A percentile compares a stretch with the other conserved stretches of the same genome.
Conservation (phyloP, 108 stramenopile genomes). For the Cylindrotheca fusiformis region DNA sequence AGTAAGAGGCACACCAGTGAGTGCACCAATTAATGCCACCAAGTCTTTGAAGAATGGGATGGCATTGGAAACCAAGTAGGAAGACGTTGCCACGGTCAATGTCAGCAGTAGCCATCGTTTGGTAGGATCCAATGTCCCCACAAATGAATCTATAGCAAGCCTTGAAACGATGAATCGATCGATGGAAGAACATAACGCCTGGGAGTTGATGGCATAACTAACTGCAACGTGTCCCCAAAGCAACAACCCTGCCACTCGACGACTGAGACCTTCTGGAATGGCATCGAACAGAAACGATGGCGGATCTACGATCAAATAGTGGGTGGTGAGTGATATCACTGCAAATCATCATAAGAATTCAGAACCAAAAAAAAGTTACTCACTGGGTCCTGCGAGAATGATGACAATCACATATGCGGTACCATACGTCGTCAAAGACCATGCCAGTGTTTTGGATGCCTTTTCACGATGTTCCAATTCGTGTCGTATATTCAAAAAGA, state of each 20-base stretch:
- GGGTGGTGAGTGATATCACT: not conserved
- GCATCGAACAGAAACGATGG: slow-evolving; percentile 70
- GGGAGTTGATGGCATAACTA: slow-evolving; percentile 65
- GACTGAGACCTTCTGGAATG: slow-evolving; percentile 39
- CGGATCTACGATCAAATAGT: slow-evolving; percentile 24
- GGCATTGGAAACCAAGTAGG: slow-evolving; percentile 59
- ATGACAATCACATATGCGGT: slow-evolving; percentile 44
- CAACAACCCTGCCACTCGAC: slow-evolving; percentile 48
- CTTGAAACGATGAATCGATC: slow-evolving; percentile 21
- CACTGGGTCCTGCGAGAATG: slow-evolving; percentile 45
- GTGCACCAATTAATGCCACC: slow-evolving; percentile 57
- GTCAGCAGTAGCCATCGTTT: slow-evolving; percentile 48
- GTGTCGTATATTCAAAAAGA: slow-evolving; percentile 61
- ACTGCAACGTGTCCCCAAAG: slow-evolving; percentile 74
- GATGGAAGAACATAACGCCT: slow-evolving; percentile 58
- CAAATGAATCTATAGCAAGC: not conserved
- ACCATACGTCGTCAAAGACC: slow-evolving; percentile 36
- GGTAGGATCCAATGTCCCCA: slow-evolving; percentile 7
- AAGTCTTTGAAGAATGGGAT: slow-evolving; percentile 75
- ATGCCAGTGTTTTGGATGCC: slow-evolving; percentile 40
- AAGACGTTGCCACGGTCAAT: slow-evolving; percentile 32
- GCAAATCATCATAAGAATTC: not conserved
- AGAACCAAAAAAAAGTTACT: not conserved
- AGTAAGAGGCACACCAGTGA: slow-evolving; percentile 51
- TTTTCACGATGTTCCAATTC: slow-evolving; percentile 50